phyloP scores from a whole-genome alignment of 2,329 filamentous ascomycete genomes.

The Leptographium galeiforme region DNA sequence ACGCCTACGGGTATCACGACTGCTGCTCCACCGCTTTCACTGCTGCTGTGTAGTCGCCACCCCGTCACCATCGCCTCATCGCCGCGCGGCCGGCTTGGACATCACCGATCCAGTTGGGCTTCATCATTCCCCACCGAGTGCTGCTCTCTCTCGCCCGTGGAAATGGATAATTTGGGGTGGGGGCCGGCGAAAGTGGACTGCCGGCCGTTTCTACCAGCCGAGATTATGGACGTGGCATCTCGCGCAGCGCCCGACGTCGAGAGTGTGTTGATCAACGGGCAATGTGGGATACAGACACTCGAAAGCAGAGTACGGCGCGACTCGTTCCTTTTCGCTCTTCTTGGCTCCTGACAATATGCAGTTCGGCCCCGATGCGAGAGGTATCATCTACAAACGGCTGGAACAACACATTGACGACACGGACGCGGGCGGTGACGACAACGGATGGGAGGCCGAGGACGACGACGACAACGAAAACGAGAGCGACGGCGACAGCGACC shows the following conservation, averaged over 20 bases:
- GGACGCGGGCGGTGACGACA: slow-evolving; percentile 8
- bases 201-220: slow-evolving; percentile 20
- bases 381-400: slow-evolving; percentile 4
- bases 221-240: background rate
- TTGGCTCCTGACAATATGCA: background rate
- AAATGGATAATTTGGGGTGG: no score
- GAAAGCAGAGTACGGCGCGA: slow-evolving; percentile 14
- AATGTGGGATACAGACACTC: slow-evolving; percentile 15
- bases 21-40: no score
- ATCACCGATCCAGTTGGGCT: no score
- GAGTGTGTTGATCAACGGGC: slow-evolving; percentile 14
- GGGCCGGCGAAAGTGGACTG: slow-evolving; percentile 5
- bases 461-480: slow-evolving; percentile 4
- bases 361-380: slow-evolving; percentile 7
- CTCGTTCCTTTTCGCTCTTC: background rate
- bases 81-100: no score
- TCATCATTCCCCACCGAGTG: no score
- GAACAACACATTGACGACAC: background rate
- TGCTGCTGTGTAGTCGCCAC: no score
- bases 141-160: no score
- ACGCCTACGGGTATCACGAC: no score
- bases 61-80: no score
- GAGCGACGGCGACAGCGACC: background rate
- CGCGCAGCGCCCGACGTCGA: slow-evolving; percentile 5
- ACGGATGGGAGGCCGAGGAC: slow-evolving; percentile 10